These are phyloP conservation scores for Mycena albidolilacea DNA, from an alignment of 768 basidiomycete genomes.

Conservation along the genomic window DNA sequence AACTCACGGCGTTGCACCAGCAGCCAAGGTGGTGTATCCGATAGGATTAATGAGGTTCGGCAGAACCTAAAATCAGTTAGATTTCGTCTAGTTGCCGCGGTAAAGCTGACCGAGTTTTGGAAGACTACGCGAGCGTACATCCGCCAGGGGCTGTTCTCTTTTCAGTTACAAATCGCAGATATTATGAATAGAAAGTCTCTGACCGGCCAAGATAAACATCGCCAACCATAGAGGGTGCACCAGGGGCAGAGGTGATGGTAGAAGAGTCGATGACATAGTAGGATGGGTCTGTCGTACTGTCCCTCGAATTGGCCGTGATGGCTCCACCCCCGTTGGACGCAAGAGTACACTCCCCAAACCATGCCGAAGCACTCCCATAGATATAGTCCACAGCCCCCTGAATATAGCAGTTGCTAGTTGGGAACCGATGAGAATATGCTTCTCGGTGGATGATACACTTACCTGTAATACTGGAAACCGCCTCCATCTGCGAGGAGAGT, in stretches of 20 bases:
- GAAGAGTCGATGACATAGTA: conserved; percentile 49
- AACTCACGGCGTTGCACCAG: conserved; percentile 44
- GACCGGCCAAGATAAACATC: conserved; percentile 45
- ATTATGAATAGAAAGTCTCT: neutral
- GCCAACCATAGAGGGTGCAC: conserved; percentile 38
- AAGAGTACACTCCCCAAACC: conserved; percentile 49
- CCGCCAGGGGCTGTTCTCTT: conserved; percentile 30
- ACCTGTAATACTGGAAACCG: conserved; percentile 45
- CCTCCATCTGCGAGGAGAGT: conserved; percentile 46
- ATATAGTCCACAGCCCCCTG: conserved; percentile 49
- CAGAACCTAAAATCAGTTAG: conserved; percentile 11
- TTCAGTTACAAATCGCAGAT: conserved; percentile 12
- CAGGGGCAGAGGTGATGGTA: conserved; percentile 39
- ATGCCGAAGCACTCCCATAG: conserved; percentile 45
- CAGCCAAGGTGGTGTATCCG: conserved; percentile 47
- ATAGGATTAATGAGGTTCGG: conserved; percentile 44
- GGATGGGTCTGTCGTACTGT: conserved; percentile 38
- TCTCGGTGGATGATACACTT: neutral
- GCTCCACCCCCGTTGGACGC: conserved; percentile 46
- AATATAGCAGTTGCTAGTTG: conserved; percentile 46
- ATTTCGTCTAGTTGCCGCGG: neutral
- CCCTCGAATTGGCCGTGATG: conserved; percentile 47
- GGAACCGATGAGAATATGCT: too few relatives aligned
- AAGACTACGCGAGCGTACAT: conserved; percentile 47
- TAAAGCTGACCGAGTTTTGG: conserved; percentile 39